Conservation (phyloP, 345 rosid genomes). For the Raphanus sativus region DNA sequence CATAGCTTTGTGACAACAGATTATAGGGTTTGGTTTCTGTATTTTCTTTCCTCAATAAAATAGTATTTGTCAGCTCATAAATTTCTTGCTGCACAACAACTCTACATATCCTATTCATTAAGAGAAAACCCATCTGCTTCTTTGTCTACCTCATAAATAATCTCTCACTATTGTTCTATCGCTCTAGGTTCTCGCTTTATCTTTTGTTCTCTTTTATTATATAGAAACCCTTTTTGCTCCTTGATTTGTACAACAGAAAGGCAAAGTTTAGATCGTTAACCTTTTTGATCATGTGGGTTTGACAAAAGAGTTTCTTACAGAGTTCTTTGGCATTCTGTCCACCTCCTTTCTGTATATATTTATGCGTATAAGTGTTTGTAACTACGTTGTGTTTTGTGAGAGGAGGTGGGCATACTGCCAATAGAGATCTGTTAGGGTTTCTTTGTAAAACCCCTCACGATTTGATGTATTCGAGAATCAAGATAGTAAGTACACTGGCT, state of each 20-base stretch:
- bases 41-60: neutral
- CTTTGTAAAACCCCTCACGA: constrained; percentile 42
- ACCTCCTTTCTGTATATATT: constrained; percentile 57
- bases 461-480: neutral
- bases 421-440: constrained; percentile 45
- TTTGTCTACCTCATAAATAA: constrained; percentile 33
- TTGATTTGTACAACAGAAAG: neutral
- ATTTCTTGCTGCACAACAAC: constrained; percentile 22
- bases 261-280: constrained; percentile 11
- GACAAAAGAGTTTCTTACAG: constrained; percentile 81
- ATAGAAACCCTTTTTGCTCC: constrained; percentile 11
- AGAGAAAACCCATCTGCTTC: constrained; percentile 36
- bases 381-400: neutral
- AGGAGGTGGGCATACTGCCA: constrained; percentile 48
- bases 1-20: constrained; percentile 35
- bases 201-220: constrained; percentile 17
- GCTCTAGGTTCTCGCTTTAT: neutral
- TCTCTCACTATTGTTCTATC: constrained; percentile 5
- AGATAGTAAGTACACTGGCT: neutral
- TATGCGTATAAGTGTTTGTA: neutral
- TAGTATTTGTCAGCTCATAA: constrained; percentile 9
- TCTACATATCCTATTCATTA: constrained; percentile 36
- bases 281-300: constrained; percentile 63
- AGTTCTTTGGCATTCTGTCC: constrained; percentile 99
- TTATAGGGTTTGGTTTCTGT: constrained; percentile 30